phyloP scores from a whole-genome alignment of 805 yeast species.

The Pichia insulana region DNA sequence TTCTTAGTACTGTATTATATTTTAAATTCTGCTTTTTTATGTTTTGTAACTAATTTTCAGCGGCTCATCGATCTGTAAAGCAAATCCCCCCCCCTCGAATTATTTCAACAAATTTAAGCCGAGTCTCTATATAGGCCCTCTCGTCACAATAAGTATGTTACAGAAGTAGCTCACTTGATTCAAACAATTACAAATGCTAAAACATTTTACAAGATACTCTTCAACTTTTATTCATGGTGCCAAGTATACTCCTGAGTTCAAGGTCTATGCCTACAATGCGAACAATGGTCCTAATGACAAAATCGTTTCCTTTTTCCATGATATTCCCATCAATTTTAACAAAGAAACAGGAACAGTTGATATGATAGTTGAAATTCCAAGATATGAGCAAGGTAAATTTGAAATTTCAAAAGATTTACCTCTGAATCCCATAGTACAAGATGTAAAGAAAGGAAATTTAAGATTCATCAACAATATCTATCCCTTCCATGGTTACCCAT shows the following conservation, averaged over 20 bases:
- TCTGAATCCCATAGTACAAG: slow-evolving; percentile 77
- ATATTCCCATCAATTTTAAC: slow-evolving; percentile 50
- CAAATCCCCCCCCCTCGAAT: no score
- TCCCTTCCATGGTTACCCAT: slow-evolving; percentile 80
- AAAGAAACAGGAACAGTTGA: slow-evolving; percentile 36
- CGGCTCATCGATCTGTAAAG: no score
- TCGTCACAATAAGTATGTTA: no score
- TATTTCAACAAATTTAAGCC: no score
- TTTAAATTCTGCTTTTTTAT: no score
- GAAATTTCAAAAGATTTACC: slow-evolving; percentile 53
- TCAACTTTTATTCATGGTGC: slow-evolving; percentile 23
- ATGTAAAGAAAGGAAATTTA: slow-evolving; percentile 56
- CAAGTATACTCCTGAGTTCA: slow-evolving; percentile 32
- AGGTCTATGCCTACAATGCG: slow-evolving; percentile 31
- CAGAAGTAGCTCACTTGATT: no score
- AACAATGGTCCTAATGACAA: not conserved
- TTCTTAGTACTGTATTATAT: no score
- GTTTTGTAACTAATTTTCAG: no score
- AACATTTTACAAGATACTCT: not conserved
- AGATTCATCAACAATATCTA: slow-evolving; percentile 72
- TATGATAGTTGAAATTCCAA: slow-evolving; percentile 70
- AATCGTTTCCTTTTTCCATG: slow-evolving; percentile 56
- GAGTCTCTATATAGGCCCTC: no score
- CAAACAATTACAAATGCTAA: no score
- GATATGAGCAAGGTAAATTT: slow-evolving; percentile 79